Conservation (phyloP, 2,329 filamentous ascomycete genomes). For the Xylaria sp. region DNA sequence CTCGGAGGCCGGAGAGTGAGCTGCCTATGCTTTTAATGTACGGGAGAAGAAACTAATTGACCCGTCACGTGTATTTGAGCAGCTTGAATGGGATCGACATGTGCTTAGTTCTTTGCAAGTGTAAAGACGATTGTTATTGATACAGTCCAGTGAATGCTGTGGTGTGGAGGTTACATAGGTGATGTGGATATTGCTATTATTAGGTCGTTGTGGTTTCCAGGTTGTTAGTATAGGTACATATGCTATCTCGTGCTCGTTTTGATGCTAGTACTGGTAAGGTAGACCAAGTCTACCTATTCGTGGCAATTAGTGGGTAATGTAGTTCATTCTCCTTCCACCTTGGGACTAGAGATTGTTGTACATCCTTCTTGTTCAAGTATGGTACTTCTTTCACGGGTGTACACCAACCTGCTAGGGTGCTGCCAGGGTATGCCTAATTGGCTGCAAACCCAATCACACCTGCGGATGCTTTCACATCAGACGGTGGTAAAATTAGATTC, state of each 20-base stretch:
- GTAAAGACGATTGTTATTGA: constrained; percentile 18
- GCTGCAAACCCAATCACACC: constrained; percentile 22
- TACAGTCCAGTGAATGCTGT: neutral
- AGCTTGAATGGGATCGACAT: constrained; percentile 20
- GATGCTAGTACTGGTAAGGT: neutral
- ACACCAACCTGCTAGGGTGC: constrained; percentile 17
- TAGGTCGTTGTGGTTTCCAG: neutral
- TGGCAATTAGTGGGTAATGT: neutral
- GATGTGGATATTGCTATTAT: constrained; percentile 24
- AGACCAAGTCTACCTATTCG: neutral
- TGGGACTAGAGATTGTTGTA: constrained; percentile 27
- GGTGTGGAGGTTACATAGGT: neutral
- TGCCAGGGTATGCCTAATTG: constrained; percentile 23
- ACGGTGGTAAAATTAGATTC: constrained; percentile 19
- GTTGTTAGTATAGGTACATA: neutral
- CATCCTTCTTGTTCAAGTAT: constrained; percentile 36
- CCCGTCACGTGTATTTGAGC: neutral
- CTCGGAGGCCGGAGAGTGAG: neutral
- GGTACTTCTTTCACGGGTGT: constrained; percentile 20
- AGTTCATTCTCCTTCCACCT: constrained; percentile 34
- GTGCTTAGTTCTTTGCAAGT: constrained; percentile 3
- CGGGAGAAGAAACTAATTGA: neutral
- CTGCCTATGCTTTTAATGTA: neutral
- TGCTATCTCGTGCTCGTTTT: neutral
- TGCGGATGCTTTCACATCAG: neutral